Conservation (phyloP, 179 eudicot genomes). For the Nepenthes alata region DNA sequence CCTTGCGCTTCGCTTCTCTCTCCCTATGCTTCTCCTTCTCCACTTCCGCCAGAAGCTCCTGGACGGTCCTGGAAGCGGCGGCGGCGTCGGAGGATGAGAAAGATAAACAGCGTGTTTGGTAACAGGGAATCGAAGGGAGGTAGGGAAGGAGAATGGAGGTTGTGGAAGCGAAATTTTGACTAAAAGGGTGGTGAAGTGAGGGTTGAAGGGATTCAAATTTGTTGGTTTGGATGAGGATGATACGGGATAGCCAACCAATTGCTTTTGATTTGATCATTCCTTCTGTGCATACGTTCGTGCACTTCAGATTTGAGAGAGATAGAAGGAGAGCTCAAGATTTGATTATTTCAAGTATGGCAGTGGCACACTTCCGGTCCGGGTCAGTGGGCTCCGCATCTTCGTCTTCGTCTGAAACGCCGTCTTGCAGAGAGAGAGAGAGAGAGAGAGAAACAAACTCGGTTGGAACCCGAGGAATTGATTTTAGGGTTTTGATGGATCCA, state of each 20-base stretch:
- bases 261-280: slow-evolving; percentile 7
- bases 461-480: too few relatives aligned
- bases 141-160: slow-evolving; percentile 3
- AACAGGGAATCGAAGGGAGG: slow-evolving; percentile 8
- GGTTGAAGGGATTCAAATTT: slow-evolving; percentile 2
- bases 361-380: too few relatives aligned
- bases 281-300: not conserved
- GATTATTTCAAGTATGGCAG: too few relatives aligned
- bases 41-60: slow-evolving; percentile 16
- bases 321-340: too few relatives aligned
- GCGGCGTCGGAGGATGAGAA: slow-evolving; percentile 1
- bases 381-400: too few relatives aligned
- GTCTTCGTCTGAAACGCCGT: too few relatives aligned
- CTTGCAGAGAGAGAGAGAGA: too few relatives aligned
- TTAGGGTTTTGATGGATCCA: too few relatives aligned
- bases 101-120: slow-evolving; percentile 12
- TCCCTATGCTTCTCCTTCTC: slow-evolving; percentile 37
- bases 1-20: slow-evolving; percentile 39
- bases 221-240: slow-evolving; percentile 1
- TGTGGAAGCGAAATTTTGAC: not conserved
- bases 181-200: not conserved
- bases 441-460: too few relatives aligned
- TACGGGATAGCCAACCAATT: slow-evolving; percentile 2
- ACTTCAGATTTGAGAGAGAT: too few relatives aligned
- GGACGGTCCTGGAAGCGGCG: slow-evolving; percentile 5